Percentiles rank a stretch among this genome's conserved stretches.
These are phyloP conservation scores for Exophiala phaeomuriformis DNA, from an alignment of 2,329 filamentous ascomycete species.

Conservation along the genomic window DNA sequence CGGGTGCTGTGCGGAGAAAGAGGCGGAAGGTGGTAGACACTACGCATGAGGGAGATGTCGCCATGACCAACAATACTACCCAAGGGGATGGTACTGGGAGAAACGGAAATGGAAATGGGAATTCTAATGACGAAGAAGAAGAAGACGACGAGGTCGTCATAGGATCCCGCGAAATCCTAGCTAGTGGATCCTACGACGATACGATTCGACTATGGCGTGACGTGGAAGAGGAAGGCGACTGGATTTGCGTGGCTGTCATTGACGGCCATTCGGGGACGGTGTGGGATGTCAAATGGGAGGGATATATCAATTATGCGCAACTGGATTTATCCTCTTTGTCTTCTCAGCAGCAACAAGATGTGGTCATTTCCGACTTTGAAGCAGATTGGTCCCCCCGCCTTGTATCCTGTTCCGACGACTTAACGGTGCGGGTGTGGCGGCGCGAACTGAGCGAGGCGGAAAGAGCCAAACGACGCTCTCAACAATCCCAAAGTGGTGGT, in stretches of 20 bases:
- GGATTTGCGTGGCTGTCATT: slow-evolving; percentile 79
- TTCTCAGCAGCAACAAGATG: slow-evolving; percentile 3
- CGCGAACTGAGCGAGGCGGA: slow-evolving; percentile 51
- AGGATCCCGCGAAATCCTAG: slow-evolving; percentile 57
- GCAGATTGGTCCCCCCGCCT: slow-evolving; percentile 48
- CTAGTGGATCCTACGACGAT: slow-evolving; percentile 90
- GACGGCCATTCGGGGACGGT: slow-evolving; percentile 79
- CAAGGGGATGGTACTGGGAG: not conserved
- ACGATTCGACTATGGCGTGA: slow-evolving; percentile 73
- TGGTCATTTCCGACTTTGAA: slow-evolving; percentile 27
- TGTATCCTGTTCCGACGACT: slow-evolving; percentile 78
- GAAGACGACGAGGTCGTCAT: slow-evolving; percentile 17
- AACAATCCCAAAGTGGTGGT: not conserved
- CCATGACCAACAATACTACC: slow-evolving; percentile 5
- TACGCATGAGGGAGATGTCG: slow-evolving; percentile 8
- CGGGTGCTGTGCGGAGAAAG: slow-evolving; percentile 40
- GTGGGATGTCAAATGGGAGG: slow-evolving; percentile 71
- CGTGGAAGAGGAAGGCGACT: slow-evolving; percentile 75
- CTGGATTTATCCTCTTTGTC: slow-evolving; percentile 6
- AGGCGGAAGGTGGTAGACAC: slow-evolving; percentile 10
- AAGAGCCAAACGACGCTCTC: slow-evolving; percentile 29
- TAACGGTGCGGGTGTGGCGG: slow-evolving; percentile 71
- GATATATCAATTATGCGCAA: slow-evolving; percentile 17
- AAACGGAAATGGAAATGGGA: not conserved
- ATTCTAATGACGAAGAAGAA: slow-evolving; percentile 3